phyloP scores from a whole-genome alignment of 2,329 filamentous ascomycete genomes.

The Setomelanomma holmii region DNA sequence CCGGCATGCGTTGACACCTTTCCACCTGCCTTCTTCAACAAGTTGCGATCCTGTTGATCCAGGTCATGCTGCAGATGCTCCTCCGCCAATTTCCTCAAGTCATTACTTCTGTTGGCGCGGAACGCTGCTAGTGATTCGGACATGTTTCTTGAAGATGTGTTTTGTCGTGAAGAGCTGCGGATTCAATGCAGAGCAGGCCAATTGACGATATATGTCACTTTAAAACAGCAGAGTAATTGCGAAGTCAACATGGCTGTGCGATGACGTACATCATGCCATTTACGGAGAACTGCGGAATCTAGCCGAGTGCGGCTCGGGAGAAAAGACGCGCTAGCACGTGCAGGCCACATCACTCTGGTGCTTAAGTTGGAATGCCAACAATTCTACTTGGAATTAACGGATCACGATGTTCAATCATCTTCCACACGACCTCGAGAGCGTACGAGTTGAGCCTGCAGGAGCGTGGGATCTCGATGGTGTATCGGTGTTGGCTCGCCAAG shows the following conservation, averaged over 20 bases:
- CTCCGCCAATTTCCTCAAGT: slow-evolving; percentile 40
- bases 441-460: not conserved
- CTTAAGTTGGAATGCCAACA: too few species aligned
- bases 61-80: slow-evolving; percentile 51
- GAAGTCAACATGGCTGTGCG: too few species aligned
- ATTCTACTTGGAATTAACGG: too few species aligned
- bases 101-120: slow-evolving; percentile 33
- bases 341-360: not conserved
- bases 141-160: slow-evolving; percentile 15
- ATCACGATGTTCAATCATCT: too few species aligned
- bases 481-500: not conserved
- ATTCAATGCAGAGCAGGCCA: too few species aligned
- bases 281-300: slow-evolving; percentile 10
- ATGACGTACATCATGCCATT: slow-evolving; percentile 15
- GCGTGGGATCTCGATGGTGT: not conserved
- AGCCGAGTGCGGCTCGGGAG: slow-evolving; percentile 3
- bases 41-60: slow-evolving; percentile 64
- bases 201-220: too few species aligned
- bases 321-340: slow-evolving; percentile 7
- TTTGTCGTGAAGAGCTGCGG: too few species aligned
- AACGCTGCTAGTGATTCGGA: slow-evolving; percentile 42
- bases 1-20: slow-evolving; percentile 63
- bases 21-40: slow-evolving; percentile 61
- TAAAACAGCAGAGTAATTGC: too few species aligned
- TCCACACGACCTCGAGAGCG: too few species aligned